Conservation (phyloP, 768 basidiomycete genomes). For the Rhodotorula toruloides region DNA sequence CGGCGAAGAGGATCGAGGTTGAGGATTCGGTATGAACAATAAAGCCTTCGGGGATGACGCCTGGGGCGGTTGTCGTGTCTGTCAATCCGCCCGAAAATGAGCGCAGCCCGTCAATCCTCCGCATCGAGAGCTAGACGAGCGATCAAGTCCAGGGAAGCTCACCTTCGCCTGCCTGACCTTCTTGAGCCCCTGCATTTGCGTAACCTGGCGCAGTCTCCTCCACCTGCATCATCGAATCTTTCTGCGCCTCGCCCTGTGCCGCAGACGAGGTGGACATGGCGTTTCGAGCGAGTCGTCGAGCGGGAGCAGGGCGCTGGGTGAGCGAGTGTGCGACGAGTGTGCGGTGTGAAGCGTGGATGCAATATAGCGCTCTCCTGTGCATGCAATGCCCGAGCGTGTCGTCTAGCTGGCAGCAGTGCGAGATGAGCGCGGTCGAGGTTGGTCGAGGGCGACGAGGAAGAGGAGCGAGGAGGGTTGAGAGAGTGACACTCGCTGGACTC, state of each 20-base stretch:
- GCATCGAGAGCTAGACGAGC: no score
- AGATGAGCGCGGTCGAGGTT: no score
- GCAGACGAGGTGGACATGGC: background rate
- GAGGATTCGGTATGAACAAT: constrained; percentile 32
- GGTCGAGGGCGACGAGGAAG: no score
- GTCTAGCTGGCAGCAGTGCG: no score
- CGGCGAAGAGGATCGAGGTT: constrained; percentile 36
- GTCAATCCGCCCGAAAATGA: background rate
- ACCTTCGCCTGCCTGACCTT: background rate
- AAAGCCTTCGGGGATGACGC: constrained; percentile 20
- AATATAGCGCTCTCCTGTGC: no score
- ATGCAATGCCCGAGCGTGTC: no score
- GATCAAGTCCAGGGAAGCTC: background rate
- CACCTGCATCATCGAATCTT: constrained; percentile 2
- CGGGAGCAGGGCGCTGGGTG: no score
- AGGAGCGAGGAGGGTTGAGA: no score
- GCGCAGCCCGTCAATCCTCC: no score
- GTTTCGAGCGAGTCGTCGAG: background rate
- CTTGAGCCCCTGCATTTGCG: rapidly evolving
- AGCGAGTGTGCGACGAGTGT: no score
- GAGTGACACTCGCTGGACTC: no score
- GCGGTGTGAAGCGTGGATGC: no score
- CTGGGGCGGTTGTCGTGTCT: background rate
- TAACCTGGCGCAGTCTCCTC: background rate
- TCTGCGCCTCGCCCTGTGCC: background rate